These are phyloP conservation scores for Puccinia triticina DNA, from an alignment of 1,284 basidiomycete species.

Conservation along the genomic window DNA sequence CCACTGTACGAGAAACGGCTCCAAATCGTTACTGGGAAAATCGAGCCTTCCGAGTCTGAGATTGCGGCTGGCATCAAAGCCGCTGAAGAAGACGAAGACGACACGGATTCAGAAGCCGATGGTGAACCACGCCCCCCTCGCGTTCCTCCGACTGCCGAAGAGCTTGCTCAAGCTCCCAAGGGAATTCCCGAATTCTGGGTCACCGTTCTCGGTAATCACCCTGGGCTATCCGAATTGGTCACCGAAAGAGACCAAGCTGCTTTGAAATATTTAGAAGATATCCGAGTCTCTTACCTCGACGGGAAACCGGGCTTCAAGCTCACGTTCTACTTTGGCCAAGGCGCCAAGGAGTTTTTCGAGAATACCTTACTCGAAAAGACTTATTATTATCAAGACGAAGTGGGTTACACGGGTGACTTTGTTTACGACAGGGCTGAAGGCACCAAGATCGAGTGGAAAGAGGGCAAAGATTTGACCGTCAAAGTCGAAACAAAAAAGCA, in stretches of 20 bases:
- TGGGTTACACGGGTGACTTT: conserved; percentile 51
- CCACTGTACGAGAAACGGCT: conserved; percentile 47
- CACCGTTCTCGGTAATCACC: conserved; percentile 45
- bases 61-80: conserved; percentile 47
- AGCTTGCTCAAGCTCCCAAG: conserved; percentile 43
- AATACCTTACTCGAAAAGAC: conserved; percentile 49
- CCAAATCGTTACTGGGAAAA: conserved; percentile 36
- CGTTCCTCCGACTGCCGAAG: conserved; percentile 42
- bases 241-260: conserved; percentile 51
- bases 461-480: conserved; percentile 50
- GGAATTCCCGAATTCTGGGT: conserved; percentile 50
- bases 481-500: conserved; percentile 51
- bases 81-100: conserved; percentile 44
- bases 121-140: conserved; percentile 22
- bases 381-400: conserved; percentile 51
- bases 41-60: conserved; percentile 47
- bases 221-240: conserved; percentile 50
- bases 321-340: conserved; percentile 44
- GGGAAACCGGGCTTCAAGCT: conserved; percentile 50
- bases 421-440: conserved; percentile 51
- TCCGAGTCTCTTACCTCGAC: conserved; percentile 49
- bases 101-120: conserved; percentile 29
- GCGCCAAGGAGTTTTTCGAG: conserved; percentile 50
- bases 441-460: conserved; percentile 50
- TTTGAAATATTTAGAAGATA: conserved; percentile 49